Conservation (phyloP, 2,329 filamentous ascomycete genomes). For the Trichothecium sympodiale region DNA sequence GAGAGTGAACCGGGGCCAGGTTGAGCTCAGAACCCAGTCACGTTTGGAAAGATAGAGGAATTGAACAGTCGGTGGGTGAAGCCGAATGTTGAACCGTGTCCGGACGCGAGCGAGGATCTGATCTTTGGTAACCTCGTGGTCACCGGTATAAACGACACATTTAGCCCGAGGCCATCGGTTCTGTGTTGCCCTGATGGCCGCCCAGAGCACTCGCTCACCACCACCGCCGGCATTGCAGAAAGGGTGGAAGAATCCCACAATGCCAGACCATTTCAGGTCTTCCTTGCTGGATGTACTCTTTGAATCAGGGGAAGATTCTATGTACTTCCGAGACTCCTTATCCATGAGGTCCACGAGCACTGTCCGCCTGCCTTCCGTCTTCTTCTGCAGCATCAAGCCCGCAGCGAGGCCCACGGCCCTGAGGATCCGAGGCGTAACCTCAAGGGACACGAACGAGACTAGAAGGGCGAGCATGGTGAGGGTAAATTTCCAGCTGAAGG, state of each 20-base stretch:
- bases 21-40: constrained; percentile 73
- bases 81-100: constrained; percentile 83
- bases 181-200: constrained; percentile 85
- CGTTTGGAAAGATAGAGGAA: constrained; percentile 89
- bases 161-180: constrained; percentile 78
- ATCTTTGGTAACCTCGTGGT: constrained; percentile 76
- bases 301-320: constrained; percentile 18
- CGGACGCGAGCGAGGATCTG: constrained; percentile 68
- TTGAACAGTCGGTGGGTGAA: constrained; percentile 70
- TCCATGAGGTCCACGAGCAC: constrained; percentile 43
- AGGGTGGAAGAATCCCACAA: constrained; percentile 94
- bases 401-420: constrained; percentile 31
- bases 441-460: constrained; percentile 13
- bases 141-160: constrained; percentile 90
- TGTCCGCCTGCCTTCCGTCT: constrained; percentile 50
- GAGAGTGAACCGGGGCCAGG: constrained; percentile 86
- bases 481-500: constrained; percentile 2
- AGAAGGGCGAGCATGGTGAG: constrained; percentile 11
- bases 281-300: constrained; percentile 22
- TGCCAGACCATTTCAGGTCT: constrained; percentile 60
- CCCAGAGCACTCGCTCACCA: constrained; percentile 93
- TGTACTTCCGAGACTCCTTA: constrained; percentile 29
- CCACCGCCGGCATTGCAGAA: constrained; percentile 97
- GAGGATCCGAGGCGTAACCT: constrained; percentile 9
- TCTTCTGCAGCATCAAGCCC: constrained; percentile 52